phyloP scores from a whole-genome alignment of 495 filamentous ascomycete species.

The Aspergillus sclerotiicarbonarius region DNA sequence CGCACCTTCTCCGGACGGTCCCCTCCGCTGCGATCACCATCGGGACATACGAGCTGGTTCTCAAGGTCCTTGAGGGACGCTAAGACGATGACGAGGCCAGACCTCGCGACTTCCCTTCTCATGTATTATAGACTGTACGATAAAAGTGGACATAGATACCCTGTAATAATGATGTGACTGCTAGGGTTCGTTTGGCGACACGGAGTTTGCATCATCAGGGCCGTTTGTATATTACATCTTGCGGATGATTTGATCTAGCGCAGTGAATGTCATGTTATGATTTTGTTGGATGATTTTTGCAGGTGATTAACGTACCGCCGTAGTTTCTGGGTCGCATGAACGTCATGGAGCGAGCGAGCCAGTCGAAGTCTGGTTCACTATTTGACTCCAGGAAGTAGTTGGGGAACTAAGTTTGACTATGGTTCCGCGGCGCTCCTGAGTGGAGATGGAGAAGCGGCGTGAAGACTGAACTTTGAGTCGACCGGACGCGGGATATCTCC shows the following conservation, averaged over 20 bases:
- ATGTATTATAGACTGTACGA: conserved; percentile 16
- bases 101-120: conserved; percentile 2
- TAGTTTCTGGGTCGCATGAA: too few species aligned
- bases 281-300: too few species aligned
- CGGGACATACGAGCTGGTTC: conserved; percentile 82
- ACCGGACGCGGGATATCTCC: neutral
- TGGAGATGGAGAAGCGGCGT: neutral
- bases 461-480: neutral
- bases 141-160: conserved; percentile 10
- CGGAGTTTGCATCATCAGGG: neutral
- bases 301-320: too few species aligned
- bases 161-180: conserved; percentile 7
- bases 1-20: conserved; percentile 82
- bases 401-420: too few species aligned
- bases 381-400: too few species aligned
- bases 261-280: too few species aligned
- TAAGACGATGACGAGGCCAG: neutral
- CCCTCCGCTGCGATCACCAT: conserved; percentile 91
- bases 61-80: conserved; percentile 47
- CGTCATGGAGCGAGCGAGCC: too few species aligned
- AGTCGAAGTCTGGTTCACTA: too few species aligned
- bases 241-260: neutral
- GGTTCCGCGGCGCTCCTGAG: too few species aligned
- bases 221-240: neutral
- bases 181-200: neutral